Base-by-base conservation (phyloP, 192 early-diverging fungal genomes). In the Coemansia sp. region DNA sequence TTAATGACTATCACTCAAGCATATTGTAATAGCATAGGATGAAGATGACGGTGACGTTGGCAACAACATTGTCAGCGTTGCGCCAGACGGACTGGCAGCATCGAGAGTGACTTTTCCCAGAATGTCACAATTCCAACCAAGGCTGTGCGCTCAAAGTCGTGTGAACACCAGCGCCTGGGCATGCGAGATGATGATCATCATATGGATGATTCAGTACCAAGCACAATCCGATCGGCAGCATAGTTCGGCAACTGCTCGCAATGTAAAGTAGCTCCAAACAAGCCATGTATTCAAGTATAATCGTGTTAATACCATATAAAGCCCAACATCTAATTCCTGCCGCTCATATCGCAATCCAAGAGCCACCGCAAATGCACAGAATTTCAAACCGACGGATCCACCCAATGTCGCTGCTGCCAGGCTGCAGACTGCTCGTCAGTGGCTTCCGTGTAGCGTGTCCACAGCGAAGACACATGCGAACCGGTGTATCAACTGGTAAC, bases 181-280 rank as follows among this genome's bases (percentile, higher is more conserved):
- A 75, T 80, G 74, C 68, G 71, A 46, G 69, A 77, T 15, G 72
- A 76, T 57, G 71, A 77, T 37, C 64, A 77, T 15, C 74, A 80
- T 52, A 28, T 80, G 62, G 78, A 80, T 15, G 71, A 80, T 53
- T 71, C 78, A 11, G 65, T 80, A 5, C 78, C 78, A 40, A 65
- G 61, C 55, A 62, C 71, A 11, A 71, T 80, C 60, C 60, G 71
- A 10, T 55, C 56, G 20, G 34, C 57, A 21, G 17, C 65, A 10
- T 68, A 71, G 52, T 50, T 54, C 9, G 40, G 48, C 31, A 55
- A 68, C 65, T 10, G 10, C 52, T 47, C 44, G 46, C 26, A 59
- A 59, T 47, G 58, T 26, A 46, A 28, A 46, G 40, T 59, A 44
- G 40, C 23, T 20, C 28, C 28, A 31, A 17, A 10, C 31, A 5